phyloP scores from a whole-genome alignment of 805 yeast genomes.

The Hanseniaspora mollemarum region DNA sequence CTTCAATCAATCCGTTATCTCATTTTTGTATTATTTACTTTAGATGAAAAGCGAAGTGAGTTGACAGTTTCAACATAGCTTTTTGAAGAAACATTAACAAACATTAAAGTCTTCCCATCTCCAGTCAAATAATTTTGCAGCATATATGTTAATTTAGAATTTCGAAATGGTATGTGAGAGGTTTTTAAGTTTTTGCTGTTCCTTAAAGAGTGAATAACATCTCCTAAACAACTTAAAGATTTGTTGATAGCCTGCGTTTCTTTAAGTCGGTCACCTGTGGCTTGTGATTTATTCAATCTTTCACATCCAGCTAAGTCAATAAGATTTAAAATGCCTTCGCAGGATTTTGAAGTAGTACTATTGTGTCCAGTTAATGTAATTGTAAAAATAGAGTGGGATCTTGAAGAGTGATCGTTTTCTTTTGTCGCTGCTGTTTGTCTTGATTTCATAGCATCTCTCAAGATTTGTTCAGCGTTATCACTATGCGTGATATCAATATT shows the following conservation, averaged over 20 bases:
- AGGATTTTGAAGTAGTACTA: constrained; percentile 35
- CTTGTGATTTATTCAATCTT: constrained; percentile 62
- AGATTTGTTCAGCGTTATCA: constrained; percentile 38
- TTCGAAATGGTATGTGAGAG: constrained; percentile 80
- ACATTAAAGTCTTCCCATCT: constrained; percentile 80
- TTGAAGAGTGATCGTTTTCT: constrained; percentile 72
- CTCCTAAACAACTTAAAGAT: constrained; percentile 79
- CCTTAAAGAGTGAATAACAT: constrained; percentile 67
- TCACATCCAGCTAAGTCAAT: constrained; percentile 95
- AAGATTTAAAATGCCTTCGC: constrained; percentile 58
- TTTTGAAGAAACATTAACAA: constrained; percentile 56
- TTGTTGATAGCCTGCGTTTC: constrained; percentile 86
- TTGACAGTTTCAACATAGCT: constrained; percentile 70
- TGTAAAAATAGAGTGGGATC: constrained; percentile 80
- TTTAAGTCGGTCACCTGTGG: constrained; percentile 62
- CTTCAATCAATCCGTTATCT: constrained; percentile 13
- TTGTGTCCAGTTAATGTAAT: constrained; percentile 50
- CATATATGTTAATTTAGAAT: constrained; percentile 80
- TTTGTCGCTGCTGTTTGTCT: constrained; percentile 74
- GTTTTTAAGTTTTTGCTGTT: constrained; percentile 44
- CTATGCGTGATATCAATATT: constrained; percentile 37
- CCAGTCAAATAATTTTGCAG: constrained; percentile 78
- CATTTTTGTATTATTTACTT: constrained; percentile 50
- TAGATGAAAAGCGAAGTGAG: constrained; percentile 80
- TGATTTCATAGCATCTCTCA: constrained; percentile 46